Conservation (phyloP, 805 yeast genomes). For the Metschnikowia santaceciliae region DNA sequence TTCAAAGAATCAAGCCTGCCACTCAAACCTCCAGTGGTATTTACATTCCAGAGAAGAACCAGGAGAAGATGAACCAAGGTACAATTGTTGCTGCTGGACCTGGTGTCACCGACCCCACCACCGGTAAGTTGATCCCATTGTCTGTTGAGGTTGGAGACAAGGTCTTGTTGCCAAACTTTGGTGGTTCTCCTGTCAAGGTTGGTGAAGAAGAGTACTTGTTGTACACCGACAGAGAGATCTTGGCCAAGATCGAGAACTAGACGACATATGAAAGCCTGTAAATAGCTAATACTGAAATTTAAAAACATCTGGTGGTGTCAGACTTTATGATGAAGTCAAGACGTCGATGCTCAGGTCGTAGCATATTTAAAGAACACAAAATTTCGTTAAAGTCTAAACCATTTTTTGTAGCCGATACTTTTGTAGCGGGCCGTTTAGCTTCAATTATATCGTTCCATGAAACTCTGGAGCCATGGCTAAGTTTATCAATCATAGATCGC, state of each 20-base stretch:
- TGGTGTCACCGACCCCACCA: constrained; percentile 68
- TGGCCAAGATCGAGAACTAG: constrained; percentile 76
- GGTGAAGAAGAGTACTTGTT: constrained; percentile 78
- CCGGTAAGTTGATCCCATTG: constrained; percentile 68
- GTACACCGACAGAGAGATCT: constrained; percentile 90
- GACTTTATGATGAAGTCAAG: neutral
- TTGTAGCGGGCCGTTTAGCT: too few relatives aligned
- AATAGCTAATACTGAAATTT: constrained; percentile 1
- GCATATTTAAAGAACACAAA: neutral
- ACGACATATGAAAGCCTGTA: constrained; percentile 3
- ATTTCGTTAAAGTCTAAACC: neutral
- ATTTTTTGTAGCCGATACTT: neutral
- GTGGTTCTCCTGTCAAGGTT: constrained; percentile 86
- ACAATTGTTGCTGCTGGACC: constrained; percentile 94
- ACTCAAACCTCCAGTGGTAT: constrained; percentile 90
- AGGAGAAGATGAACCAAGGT: constrained; percentile 88
- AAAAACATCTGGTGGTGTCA: neutral
- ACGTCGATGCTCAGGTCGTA: neutral
- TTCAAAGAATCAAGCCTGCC: constrained; percentile 89
- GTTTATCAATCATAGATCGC: neutral
- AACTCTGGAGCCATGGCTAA: neutral
- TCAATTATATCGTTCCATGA: too few relatives aligned
- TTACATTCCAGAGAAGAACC: constrained; percentile 93
- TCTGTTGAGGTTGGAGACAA: constrained; percentile 87
- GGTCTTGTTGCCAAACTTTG: constrained; percentile 90